Conservation (phyloP, 257 asterid species). For the Capsicum chinense region DNA sequence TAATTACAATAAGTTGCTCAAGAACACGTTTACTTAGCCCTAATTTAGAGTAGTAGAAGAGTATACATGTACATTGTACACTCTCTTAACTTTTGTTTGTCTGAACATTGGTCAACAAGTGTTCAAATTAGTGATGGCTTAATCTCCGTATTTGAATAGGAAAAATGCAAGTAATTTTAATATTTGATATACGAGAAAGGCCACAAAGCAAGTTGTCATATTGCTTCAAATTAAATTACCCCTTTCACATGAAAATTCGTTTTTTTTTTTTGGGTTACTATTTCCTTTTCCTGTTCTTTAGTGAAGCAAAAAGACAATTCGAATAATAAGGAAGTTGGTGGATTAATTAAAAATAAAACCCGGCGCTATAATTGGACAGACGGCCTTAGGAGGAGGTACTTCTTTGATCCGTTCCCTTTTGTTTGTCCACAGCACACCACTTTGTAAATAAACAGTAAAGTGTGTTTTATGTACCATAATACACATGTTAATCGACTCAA, state of each 20-base stretch:
- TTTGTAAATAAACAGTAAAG: no score
- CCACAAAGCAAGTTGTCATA: slow-evolving; percentile 23
- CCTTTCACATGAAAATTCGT: neutral
- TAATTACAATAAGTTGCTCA: neutral
- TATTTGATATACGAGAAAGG: neutral
- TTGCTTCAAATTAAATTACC: neutral
- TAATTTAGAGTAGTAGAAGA: neutral
- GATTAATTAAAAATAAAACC: neutral
- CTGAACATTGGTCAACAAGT: slow-evolving; percentile 11
- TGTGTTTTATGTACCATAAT: no score
- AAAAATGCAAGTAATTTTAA: neutral
- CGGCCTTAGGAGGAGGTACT: neutral
- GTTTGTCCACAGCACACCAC: no score
- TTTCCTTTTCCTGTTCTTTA: neutral
- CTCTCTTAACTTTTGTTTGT: neutral
- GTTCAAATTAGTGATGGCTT: slow-evolving; percentile 12
- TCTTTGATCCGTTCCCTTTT: neutral
- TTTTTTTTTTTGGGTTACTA: neutral
- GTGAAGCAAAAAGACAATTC: slow-evolving; percentile 16
- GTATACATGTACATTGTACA: neutral
- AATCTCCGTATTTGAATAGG: slow-evolving; percentile 9
- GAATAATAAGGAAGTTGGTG: slow-evolving; percentile 8
- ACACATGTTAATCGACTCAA: no score
- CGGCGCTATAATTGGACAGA: neutral
- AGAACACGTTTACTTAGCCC: slow-evolving; percentile 3